Evolutionary conservation across 768 basidiomycete genomes (phyloP), one percentile per base, ranked within the genome.

Genomic region (Myochromella boudieri): DNA sequence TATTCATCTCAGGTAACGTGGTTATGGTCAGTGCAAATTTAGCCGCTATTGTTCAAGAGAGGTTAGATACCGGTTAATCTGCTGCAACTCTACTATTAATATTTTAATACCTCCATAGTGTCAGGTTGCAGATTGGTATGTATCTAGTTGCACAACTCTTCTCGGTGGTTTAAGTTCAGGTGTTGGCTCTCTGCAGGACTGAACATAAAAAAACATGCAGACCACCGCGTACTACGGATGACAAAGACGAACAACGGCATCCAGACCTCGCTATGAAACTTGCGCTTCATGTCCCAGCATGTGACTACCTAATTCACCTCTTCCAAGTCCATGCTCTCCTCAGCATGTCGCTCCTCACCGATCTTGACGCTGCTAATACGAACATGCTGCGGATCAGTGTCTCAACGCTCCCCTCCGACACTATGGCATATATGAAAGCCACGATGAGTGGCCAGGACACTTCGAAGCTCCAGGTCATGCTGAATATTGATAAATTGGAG

Each of bases 241-340:
- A 42, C 20, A 10, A 42, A 3, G 33, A n/a, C 11, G 34, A 10
- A 2, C 20, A 46, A 18, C 28, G 28, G 9, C 34, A 46, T 4
- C 41, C 44, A 1, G 48, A 49, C 20, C 52, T 54, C 17, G 48
- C 44, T 18, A 49, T 49, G 37, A 49, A 47, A 5, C 40, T 54
- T n/a, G 45, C 22, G 4, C 39, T 34, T 2, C 44, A 41, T 21
- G 33, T 54, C 31, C 41, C 48, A 12, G 39, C 21, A 6, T 31
- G 36, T 22, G 48, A 49, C 41, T 42, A 49, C 24, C 27, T 54
- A 6, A 49, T 48, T 6, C 31, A 49, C 33, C 42, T 49, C 25
- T 33, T 54, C 48, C 48, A 54, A 18, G 3, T 28, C 7, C 44
- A 49, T 17, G 44, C 53, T 17, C 33, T 50, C 29, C 29, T 44